phyloP scores from a whole-genome alignment of 192 early-diverging fungal species.

The Anaeromyces robustus region DNA sequence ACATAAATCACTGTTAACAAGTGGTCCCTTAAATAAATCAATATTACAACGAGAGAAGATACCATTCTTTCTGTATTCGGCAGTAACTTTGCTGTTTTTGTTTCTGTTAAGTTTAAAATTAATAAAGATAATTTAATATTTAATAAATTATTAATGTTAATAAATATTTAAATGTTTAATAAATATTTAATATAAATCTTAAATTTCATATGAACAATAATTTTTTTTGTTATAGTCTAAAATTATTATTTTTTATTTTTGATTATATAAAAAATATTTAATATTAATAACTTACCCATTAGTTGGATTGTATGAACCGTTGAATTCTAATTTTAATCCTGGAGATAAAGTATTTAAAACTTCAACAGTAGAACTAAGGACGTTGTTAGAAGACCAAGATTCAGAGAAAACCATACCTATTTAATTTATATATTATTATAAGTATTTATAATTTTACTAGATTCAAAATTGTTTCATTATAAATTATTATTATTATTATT shows the following conservation, averaged over 20 bases:
- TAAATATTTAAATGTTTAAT: neutral
- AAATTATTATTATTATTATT: neutral
- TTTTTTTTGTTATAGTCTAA: neutral
- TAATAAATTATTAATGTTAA: neutral
- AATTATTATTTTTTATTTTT: neutral
- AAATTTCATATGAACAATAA: too few species aligned
- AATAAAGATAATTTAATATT: neutral
- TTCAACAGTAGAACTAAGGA: constrained; percentile 82
- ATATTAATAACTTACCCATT: constrained; percentile 27
- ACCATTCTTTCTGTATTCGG: constrained; percentile 92
- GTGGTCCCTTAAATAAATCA: constrained; percentile 92
- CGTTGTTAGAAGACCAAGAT: constrained; percentile 90
- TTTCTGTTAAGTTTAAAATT: constrained; percentile 18
- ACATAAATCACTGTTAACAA: constrained; percentile 71
- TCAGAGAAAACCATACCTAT: constrained; percentile 78
- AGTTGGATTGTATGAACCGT: constrained; percentile 67
- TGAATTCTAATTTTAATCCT: constrained; percentile 89
- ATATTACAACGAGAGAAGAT: constrained; percentile 74
- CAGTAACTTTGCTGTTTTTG: constrained; percentile 63
- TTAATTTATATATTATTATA: neutral
- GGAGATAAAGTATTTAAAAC: constrained; percentile 84
- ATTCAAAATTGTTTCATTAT: neutral
- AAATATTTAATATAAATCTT: neutral
- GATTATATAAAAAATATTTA: neutral
- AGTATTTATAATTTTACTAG: too few species aligned